Conservation (phyloP, 305 asterid genomes). For the Nicotiana rustica region DNA sequence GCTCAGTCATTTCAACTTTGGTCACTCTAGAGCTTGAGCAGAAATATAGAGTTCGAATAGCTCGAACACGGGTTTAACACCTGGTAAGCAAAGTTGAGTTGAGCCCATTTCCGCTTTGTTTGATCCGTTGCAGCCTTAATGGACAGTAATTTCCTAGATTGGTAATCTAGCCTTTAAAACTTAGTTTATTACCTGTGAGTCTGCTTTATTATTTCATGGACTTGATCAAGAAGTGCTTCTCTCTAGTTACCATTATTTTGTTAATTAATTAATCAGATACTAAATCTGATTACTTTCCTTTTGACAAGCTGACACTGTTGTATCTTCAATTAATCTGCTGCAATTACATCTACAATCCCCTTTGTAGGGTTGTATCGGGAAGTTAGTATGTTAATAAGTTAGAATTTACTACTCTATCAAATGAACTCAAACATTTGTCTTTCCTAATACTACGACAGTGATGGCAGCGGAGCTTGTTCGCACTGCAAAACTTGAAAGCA, state of each 20-base stretch:
- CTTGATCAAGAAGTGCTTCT: conserved; percentile 17
- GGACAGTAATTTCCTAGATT: background rate
- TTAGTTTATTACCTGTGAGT: background rate
- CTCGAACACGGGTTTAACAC: background rate
- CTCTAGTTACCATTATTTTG: conserved; percentile 1
- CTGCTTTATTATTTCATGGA: background rate
- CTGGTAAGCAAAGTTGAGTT: background rate
- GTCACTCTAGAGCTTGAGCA: conserved; percentile 19
- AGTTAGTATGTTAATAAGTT: background rate
- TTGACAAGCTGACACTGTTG: background rate
- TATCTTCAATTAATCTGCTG: conserved; percentile 9
- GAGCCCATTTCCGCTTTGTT: background rate
- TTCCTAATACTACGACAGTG: conserved; percentile 53
- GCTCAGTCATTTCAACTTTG: conserved; percentile 8
- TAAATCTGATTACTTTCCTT: conserved; percentile 14
- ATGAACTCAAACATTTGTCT: conserved; percentile 10
- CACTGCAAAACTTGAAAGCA: conserved; percentile 64
- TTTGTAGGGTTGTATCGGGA: background rate
- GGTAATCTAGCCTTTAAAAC: background rate
- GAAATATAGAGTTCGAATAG: conserved; percentile 7
- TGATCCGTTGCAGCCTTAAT: background rate
- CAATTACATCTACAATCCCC: background rate
- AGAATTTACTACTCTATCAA: background rate
- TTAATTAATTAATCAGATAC: conserved; percentile 24
- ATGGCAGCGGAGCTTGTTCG: conserved; percentile 99